phyloP scores from a whole-genome alignment of 169 alveolate species.

The Amoebophrya sp. region DNA sequence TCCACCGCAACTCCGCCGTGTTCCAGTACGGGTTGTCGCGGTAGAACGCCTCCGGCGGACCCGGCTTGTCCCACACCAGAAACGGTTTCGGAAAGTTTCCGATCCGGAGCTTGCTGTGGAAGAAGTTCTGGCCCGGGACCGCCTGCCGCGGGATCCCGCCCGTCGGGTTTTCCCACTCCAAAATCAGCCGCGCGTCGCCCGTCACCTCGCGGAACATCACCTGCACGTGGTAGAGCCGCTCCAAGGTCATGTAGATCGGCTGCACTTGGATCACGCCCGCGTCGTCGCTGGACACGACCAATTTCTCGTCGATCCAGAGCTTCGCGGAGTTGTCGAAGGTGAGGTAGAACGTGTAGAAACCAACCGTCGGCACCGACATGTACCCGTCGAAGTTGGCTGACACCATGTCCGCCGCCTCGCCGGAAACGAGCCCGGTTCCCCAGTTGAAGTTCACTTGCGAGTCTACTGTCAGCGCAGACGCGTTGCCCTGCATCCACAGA shows the following conservation, averaged over 20 bases:
- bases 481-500: constrained; percentile 45
- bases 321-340: constrained; percentile 49
- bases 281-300: constrained; percentile 34
- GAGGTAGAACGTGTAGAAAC: constrained; percentile 45
- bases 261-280: constrained; percentile 40
- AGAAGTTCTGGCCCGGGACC: constrained; percentile 32
- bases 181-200: constrained; percentile 41
- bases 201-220: constrained; percentile 45
- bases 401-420: constrained; percentile 43
- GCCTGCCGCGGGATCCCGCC: constrained; percentile 31
- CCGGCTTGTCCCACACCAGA: constrained; percentile 48
- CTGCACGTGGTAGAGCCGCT: constrained; percentile 41
- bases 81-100: constrained; percentile 43
- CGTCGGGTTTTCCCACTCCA: constrained; percentile 40
- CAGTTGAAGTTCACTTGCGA: constrained; percentile 43
- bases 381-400: constrained; percentile 44
- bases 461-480: constrained; percentile 37
- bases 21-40: constrained; percentile 42
- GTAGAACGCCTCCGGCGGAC: constrained; percentile 46
- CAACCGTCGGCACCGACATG: constrained; percentile 35
- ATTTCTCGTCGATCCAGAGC: constrained; percentile 45
- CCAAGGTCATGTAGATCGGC: constrained; percentile 37
- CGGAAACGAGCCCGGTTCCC: constrained; percentile 49
- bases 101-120: constrained; percentile 35
- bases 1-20: constrained; percentile 38